These are phyloP conservation scores for Larix kaempferi DNA, from an alignment of 75 land plant genomes.

Conservation along the genomic window DNA sequence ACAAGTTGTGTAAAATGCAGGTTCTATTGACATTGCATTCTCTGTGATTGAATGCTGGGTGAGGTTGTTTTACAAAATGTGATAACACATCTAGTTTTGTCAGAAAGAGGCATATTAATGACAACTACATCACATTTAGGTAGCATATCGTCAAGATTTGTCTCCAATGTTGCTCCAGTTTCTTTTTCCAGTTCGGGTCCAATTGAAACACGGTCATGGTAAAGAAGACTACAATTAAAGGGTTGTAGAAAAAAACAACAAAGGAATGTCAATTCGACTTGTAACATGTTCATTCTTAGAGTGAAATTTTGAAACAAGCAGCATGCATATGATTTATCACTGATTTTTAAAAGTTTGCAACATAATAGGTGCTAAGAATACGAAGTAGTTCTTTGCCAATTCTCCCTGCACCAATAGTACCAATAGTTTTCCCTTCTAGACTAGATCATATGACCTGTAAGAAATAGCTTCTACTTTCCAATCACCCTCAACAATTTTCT, in stretches of 20 bases:
- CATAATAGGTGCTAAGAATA: neutral
- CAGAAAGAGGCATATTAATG: constrained; percentile 78
- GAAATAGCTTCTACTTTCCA: constrained; percentile 87
- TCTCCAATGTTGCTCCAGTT: constrained; percentile 63
- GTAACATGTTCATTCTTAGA: too few relatives aligned
- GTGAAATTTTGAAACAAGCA: neutral
- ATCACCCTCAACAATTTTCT: constrained; percentile 62
- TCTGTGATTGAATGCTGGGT: neutral
- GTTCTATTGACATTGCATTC: neutral
- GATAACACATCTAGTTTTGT: constrained; percentile 65
- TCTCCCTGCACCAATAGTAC: constrained; percentile 84
- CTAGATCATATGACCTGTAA: constrained; percentile 75
- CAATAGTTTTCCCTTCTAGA: constrained; percentile 80
- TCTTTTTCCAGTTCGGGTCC: constrained; percentile 64
- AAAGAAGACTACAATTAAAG: constrained; percentile 77
- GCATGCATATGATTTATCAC: neutral
- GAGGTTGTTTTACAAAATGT: neutral
- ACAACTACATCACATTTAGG: constrained; percentile 76
- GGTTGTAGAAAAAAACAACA: constrained; percentile 40
- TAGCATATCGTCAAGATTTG: constrained; percentile 73
- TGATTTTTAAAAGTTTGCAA: constrained; percentile 1
- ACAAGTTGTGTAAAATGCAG: neutral
- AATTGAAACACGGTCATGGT: constrained; percentile 67
- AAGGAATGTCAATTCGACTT: too few relatives aligned
- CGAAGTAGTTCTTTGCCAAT: constrained; percentile 76